Base-by-base conservation (phyloP, 768 basidiomycete species). In the Tylopilus sp. region DNA sequence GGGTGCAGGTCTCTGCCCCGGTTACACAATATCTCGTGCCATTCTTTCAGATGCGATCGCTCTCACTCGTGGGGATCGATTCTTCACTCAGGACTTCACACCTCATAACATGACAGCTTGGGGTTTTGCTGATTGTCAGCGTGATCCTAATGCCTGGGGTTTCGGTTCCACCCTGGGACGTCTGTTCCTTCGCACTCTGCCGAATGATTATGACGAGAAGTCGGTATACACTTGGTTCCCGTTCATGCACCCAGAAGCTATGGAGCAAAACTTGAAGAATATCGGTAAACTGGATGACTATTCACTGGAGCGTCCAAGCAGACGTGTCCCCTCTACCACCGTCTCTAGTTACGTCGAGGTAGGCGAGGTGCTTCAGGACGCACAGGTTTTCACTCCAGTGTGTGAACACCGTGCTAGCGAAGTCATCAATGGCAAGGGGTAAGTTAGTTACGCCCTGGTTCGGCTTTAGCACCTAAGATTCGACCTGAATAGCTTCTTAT, bases 31-130 rank as follows among this genome's bases (percentile, higher is more conserved):
- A 60, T 86, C 86, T 59, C 82, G 91, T 28, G 90, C 91, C 8
- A 93, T 93, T 59, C 81, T 93, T 30, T 81, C 83, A 55, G 91
- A 93, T 62, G 91, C 91, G 25, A 86, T 92, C 50, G 88, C 91
- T 12, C 80, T 93, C 48, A 91, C 88, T 43, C 84, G 90, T 47
- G 91, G 91, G 26, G 91, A 93, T 62, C 77, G 90, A 47, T 86
- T 82, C 75, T 89, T 80, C 70, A 92, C 88, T 1, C 75, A 86
- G 23, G 91, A 93, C 61, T 86, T 80, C 64, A 92, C 91, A 0
- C 85, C 90, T 1, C 79, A 72, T 71, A 91, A 91, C 65, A 62
- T 90, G 62, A 92, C 90, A 3, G 71, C 86, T 4, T 92, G 90
- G 90, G 90, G 90, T 33, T 90, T 87, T 60, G 79, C 82, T 20